Percentiles rank a stretch among this genome's conserved stretches.
phyloP scores from a whole-genome alignment of 225 moss, liverwort and hornwort species.

The Physcomitrium patens region DNA sequence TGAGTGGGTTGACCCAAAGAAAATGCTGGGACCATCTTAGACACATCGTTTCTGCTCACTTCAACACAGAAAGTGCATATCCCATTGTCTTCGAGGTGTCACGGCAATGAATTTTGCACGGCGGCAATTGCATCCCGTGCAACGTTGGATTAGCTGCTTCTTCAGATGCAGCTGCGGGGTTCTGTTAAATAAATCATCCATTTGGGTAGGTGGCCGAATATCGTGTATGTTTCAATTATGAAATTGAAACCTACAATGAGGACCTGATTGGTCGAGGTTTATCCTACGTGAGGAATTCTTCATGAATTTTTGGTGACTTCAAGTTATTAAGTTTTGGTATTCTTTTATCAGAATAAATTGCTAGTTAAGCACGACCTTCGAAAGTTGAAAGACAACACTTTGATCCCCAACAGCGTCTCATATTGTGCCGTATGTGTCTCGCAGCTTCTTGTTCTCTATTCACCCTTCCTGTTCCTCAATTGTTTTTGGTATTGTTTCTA shows the following conservation, averaged over 20 bases:
- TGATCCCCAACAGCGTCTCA: background rate
- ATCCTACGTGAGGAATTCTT: conserved; percentile 13
- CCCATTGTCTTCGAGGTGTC: conserved; percentile 14
- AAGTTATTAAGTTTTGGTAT: conserved; percentile 16
- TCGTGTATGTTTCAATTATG: too few species aligned
- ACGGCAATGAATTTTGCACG: conserved; percentile 27
- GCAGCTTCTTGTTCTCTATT: too few species aligned
- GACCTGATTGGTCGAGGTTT: background rate
- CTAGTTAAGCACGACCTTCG: background rate
- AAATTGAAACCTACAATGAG: too few species aligned
- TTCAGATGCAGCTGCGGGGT: conserved; percentile 12
- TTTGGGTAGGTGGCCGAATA: too few species aligned
- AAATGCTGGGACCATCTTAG: conserved; percentile 85
- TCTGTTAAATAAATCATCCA: too few species aligned
- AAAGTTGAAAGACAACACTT: background rate
- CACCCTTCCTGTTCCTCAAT: too few species aligned
- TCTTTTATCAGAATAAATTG: conserved; percentile 17
- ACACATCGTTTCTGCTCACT: conserved; percentile 15
- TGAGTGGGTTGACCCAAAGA: conserved; percentile 79
- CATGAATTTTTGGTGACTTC: conserved; percentile 17
- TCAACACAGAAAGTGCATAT: conserved; percentile 17
- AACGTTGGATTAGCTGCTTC: conserved; percentile 18
- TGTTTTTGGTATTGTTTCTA: too few species aligned
- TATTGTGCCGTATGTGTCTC: too few species aligned
- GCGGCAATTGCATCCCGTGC: background rate